A percentile compares a stretch with the other conserved stretches of the same genome.
Conservation (phyloP, 768 basidiomycete genomes). For the Agaricus blazei region DNA sequence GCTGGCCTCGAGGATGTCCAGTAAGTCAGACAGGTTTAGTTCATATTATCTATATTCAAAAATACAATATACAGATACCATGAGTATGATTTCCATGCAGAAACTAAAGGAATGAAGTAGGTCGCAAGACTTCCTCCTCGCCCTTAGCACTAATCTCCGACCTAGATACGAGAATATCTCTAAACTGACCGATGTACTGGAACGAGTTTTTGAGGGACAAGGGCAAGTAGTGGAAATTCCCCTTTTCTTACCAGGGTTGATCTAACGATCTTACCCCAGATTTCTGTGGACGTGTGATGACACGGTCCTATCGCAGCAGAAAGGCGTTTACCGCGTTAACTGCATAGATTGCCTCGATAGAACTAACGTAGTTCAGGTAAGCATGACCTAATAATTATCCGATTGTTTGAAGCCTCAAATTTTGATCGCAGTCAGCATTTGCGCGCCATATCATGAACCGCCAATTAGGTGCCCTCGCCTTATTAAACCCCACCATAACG, state of each 20-base stretch:
- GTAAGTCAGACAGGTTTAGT: constrained; percentile 30
- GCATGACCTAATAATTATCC: constrained; percentile 6
- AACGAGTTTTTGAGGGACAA: constrained; percentile 72
- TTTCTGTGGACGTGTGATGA: constrained; percentile 81
- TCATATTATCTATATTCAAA: constrained; percentile 1
- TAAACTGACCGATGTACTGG: constrained; percentile 66
- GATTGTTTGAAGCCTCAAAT: not conserved
- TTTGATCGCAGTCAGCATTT: constrained; percentile 72
- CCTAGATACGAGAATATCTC: constrained; percentile 85
- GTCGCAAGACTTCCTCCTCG: constrained; percentile 15
- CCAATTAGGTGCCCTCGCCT: constrained; percentile 69
- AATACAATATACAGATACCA: constrained; percentile 46
- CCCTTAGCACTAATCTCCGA: not conserved
- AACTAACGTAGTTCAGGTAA: constrained; percentile 89
- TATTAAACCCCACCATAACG: constrained; percentile 48
- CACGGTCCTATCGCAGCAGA: constrained; percentile 70
- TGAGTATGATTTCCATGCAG: constrained; percentile 90
- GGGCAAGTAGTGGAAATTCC: constrained; percentile 41
- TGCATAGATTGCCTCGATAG: constrained; percentile 96
- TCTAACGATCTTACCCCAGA: constrained; percentile 26
- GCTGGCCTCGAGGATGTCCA: constrained; percentile 48
- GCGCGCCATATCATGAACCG: constrained; percentile 76
- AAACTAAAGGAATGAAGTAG: constrained; percentile 94
- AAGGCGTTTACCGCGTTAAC: constrained; percentile 84
- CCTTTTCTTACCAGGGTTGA: constrained; percentile 6